These are phyloP conservation scores for Davidsoniella virescens DNA, from an alignment of 2,329 filamentous ascomycete species.

Conservation along the genomic window DNA sequence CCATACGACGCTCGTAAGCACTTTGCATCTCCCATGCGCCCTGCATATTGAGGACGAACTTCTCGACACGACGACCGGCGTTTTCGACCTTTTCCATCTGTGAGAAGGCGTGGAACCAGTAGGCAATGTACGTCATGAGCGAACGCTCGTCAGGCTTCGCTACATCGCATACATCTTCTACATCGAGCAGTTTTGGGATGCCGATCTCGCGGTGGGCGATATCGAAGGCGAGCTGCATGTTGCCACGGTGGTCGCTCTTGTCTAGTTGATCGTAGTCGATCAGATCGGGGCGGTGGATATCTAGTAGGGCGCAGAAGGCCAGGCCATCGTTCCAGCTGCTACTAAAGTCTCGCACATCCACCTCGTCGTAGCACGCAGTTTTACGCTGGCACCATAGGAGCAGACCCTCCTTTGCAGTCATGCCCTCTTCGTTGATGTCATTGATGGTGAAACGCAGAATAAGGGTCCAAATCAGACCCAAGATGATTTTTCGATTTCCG, in stretches of 20 bases:
- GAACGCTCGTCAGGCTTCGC: conserved; percentile 89
- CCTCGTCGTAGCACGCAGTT: conserved; percentile 94
- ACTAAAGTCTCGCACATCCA: conserved; percentile 90
- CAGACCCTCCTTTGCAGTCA: conserved; percentile 93
- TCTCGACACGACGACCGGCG: conserved; percentile 86
- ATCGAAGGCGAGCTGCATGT: conserved; percentile 97
- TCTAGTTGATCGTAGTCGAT: conserved; percentile 94
- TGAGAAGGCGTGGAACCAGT: conserved; percentile 99
- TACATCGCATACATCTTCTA: conserved; percentile 96
- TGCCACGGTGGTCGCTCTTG: conserved; percentile 83
- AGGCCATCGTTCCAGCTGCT: conserved; percentile 93
- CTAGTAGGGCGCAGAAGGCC: conserved; percentile 87
- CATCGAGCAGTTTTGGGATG: conserved; percentile 86
- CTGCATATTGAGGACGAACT: conserved; percentile 98
- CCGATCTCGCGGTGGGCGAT: conserved; percentile 93
- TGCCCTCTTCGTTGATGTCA: conserved; percentile 94
- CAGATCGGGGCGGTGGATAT: conserved; percentile 91
- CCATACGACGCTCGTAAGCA: conserved; percentile 83
- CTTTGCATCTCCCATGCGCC: conserved; percentile 99
- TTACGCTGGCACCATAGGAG: conserved; percentile 96
- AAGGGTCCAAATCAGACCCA: conserved; percentile 94
- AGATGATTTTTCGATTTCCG: conserved; percentile 91
- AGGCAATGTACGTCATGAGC: conserved; percentile 98
- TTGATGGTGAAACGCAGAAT: conserved; percentile 97
- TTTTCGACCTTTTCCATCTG: conserved; percentile 99